Evolutionary conservation across 2,329 filamentous ascomycete genomes (phyloP).

Genomic region (Cercospora beticola): DNA sequence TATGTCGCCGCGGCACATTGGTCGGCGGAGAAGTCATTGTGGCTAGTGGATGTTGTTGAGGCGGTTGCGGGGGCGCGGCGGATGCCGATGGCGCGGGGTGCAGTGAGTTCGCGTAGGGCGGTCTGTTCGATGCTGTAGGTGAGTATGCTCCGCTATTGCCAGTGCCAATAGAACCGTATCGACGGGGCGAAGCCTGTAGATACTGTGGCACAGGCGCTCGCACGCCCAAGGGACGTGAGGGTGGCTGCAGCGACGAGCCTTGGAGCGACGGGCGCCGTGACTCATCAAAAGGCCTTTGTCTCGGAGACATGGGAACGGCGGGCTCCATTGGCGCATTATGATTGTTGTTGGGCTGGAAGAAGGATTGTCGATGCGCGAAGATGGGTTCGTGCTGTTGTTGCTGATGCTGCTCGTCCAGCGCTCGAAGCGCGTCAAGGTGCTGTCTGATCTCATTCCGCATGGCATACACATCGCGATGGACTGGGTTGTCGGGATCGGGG

Average conservation of each 20-base stretch:
- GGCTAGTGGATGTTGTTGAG: conserved; percentile 62
- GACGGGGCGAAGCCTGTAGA: conserved; percentile 72
- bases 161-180: conserved; percentile 76
- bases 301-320: conserved; percentile 70
- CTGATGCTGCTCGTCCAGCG: conserved; percentile 52
- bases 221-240: conserved; percentile 62
- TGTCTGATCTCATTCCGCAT: conserved; percentile 65
- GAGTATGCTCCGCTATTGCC: conserved; percentile 64
- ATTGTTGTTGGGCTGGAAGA: conserved; percentile 39
- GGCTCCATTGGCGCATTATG: conserved; percentile 29
- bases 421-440: conserved; percentile 59
- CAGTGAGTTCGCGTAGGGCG: conserved; percentile 44
- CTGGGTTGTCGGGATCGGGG: conserved; percentile 70
- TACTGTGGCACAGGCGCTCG: conserved; percentile 79
- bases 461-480: conserved; percentile 69
- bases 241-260: conserved; percentile 47
- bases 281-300: conserved; percentile 84
- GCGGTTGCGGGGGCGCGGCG: conserved; percentile 48
- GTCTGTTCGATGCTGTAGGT: conserved; percentile 68
- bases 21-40: conserved; percentile 58
- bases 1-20: conserved; percentile 80
- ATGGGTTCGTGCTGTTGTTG: conserved; percentile 57
- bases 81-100: conserved; percentile 59
- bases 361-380: conserved; percentile 41
- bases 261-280: conserved; percentile 69